A percentile compares a stretch with the other conserved stretches of the same genome.
Conservation (phyloP, 2,329 filamentous ascomycete species). For the Colletotrichum shisoi region DNA sequence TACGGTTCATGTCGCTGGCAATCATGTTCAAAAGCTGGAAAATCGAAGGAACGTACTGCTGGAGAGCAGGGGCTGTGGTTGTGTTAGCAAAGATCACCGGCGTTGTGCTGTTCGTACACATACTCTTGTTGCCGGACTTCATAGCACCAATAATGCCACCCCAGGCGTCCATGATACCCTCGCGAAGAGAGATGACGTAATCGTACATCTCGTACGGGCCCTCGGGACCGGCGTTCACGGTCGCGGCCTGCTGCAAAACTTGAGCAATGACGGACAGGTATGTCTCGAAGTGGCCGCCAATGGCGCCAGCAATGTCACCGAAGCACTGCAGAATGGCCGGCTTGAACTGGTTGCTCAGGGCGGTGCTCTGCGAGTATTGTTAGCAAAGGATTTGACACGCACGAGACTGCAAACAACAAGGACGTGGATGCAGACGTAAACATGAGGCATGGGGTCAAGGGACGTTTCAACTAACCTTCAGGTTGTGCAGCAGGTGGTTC, state of each 20-base stretch:
- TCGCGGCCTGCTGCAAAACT: slow-evolving; percentile 90
- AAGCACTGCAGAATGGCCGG: slow-evolving; percentile 98
- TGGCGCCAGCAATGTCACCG: slow-evolving; percentile 95
- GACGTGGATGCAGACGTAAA: slow-evolving; percentile 32
- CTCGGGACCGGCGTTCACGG: slow-evolving; percentile 79
- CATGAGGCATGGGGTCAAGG: neutral
- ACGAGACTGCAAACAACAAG: neutral
- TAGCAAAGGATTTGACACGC: slow-evolving; percentile 42
- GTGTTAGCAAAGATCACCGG: slow-evolving; percentile 43
- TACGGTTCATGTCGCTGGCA: slow-evolving; percentile 83
- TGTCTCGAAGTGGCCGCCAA: slow-evolving; percentile 88
- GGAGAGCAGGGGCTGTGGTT: slow-evolving; percentile 69
- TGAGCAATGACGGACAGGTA: slow-evolving; percentile 92
- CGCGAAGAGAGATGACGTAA: slow-evolving; percentile 91
- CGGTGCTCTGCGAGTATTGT: slow-evolving; percentile 68
- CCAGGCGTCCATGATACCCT: slow-evolving; percentile 99
- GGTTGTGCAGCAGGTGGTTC: slow-evolving; percentile 94
- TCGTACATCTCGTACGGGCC: slow-evolving; percentile 94
- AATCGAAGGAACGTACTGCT: slow-evolving; percentile 82
- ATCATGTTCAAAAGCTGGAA: slow-evolving; percentile 87
- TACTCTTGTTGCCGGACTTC: slow-evolving; percentile 81
- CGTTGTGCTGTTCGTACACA: slow-evolving; percentile 45
- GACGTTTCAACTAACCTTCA: slow-evolving; percentile 67
- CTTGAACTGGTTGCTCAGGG: slow-evolving; percentile 96
- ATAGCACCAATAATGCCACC: slow-evolving; percentile 94